Evolutionary conservation across 805 yeast genomes (phyloP), one percentile per base, ranked within the genome.

Genomic region (Myxozyma neglecta): DNA sequence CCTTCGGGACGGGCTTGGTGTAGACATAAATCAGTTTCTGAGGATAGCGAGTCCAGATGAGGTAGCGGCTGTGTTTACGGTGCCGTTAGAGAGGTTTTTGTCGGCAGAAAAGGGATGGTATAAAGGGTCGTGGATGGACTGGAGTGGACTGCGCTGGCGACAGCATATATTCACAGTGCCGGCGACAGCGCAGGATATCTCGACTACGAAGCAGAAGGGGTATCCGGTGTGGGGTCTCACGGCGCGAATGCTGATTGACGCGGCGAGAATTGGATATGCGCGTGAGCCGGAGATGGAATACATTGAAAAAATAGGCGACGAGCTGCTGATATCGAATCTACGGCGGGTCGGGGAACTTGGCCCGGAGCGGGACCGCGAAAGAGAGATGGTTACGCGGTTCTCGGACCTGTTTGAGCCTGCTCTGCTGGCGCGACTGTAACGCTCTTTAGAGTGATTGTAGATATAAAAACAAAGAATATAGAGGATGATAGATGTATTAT

Each of bases 211-310:
- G 6, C 61, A 57, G 20, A 2, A n/a, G 18, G 68, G 67, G 57
- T 65, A 70, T 56, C 67, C 68, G 7, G 76, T 77, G 6, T 77
- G 81, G 81, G 80, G 80, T 0, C 64, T 77, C 24, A 77, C 80
- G 1, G 80, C 80, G 3, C 71, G 76, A 40, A 74, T 78, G 6
- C 71, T 77, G 20, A 66, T 77, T 1, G 81, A 77, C 56, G 65
- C 71, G 10, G 80, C 80, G 3, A 67, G 76, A 10, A 50, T 75
- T 6, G 75, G 72, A 14, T 74, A 62, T 49, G 70, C 60, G 8
- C 39, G 53, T 9, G 73, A 71, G 57, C 79, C 80, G 1, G 69
- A 64, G 16, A 72, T 76, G 70, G 63, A 58, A 6, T 74, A 72
- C 58, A 11, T 36, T 13, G 18, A 52, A 24, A 56, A 59, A 42